These are phyloP conservation scores for Tylopilus plumbeoviolaceoides DNA, from an alignment of 768 basidiomycete genomes.

Conservation along the genomic window DNA sequence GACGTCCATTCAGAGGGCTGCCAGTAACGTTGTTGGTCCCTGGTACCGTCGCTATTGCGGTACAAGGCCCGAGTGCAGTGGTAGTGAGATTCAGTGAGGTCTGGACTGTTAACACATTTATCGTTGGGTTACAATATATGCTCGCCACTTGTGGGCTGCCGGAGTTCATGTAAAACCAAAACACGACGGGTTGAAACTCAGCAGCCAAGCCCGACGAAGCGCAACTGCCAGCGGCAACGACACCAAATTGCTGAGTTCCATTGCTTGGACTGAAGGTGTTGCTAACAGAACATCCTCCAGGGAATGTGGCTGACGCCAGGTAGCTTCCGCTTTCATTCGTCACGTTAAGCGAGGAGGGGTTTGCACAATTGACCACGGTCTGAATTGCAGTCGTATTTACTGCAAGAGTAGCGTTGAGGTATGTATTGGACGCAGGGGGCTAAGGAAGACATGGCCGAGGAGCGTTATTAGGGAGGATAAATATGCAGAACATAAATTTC, in stretches of 20 bases:
- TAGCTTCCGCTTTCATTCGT: conserved; percentile 26
- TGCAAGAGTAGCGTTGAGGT: conserved; percentile 50
- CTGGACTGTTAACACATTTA: conserved; percentile 41
- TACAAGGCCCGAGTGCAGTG: conserved; percentile 38
- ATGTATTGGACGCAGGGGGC: conserved; percentile 36
- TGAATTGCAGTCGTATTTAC: conserved; percentile 48
- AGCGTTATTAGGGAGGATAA: background rate
- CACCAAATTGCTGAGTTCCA: conserved; percentile 48
- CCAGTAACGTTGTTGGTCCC: conserved; percentile 52
- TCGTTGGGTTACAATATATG: conserved; percentile 55
- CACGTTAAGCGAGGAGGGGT: conserved; percentile 31
- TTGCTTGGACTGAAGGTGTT: conserved; percentile 36
- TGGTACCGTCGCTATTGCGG: conserved; percentile 24
- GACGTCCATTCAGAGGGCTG: conserved; percentile 37
- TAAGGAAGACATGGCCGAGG: conserved; percentile 18
- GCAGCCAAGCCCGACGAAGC: conserved; percentile 29
- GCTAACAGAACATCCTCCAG: conserved; percentile 42
- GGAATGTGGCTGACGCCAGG: conserved; percentile 41
- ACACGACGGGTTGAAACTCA: conserved; percentile 55
- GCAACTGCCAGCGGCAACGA: conserved; percentile 35
- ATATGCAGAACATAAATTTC: conserved; percentile 4
- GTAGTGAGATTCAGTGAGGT: conserved; percentile 44
- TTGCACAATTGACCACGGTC: conserved; percentile 46
- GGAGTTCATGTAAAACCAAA: conserved; percentile 55
- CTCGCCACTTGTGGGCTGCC: conserved; percentile 39